Evolutionary conservation across 2,329 filamentous ascomycete genomes (phyloP).

Genomic region (Tolypocladium album): DNA sequence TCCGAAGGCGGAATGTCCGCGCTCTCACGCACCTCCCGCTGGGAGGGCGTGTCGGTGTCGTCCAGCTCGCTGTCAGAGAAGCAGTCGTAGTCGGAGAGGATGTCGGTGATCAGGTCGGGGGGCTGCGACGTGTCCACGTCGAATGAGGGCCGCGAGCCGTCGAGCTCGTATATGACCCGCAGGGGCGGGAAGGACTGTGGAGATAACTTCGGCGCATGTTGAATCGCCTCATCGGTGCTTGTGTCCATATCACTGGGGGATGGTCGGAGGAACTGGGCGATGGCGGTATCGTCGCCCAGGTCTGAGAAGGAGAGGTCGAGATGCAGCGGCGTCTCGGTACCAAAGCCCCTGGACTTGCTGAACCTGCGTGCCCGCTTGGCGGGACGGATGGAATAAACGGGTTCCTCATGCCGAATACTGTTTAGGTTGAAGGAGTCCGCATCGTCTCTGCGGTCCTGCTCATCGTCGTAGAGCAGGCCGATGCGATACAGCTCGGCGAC

Average conservation of each 20-base stretch:
- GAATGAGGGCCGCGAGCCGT: conserved; percentile 18
- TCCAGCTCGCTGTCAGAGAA: conserved; percentile 25
- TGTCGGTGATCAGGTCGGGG: conserved; percentile 22
- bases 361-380: conserved; percentile 20
- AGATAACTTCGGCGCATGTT: conserved; percentile 4
- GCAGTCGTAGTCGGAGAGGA: conserved; percentile 24
- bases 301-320: conserved; percentile 32
- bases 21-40: conserved; percentile 19
- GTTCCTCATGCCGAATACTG: conserved; percentile 25
- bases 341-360: conserved; percentile 10
- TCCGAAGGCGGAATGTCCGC: conserved; percentile 17
- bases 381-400: conserved; percentile 25
- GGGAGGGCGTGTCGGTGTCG: conserved; percentile 14
- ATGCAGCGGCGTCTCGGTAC: conserved; percentile 16
- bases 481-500: conserved; percentile 31
- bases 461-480: conserved; percentile 33
- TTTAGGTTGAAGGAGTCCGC: conserved; percentile 25
- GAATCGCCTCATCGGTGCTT: conserved; percentile 8
- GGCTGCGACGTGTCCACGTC: conserved; percentile 24
- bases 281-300: conserved; percentile 26
- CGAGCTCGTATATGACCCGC: conserved; percentile 29
- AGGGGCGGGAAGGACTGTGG: conserved; percentile 18
- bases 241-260: conserved; percentile 8
- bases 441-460: conserved; percentile 20
- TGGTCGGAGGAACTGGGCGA: conserved; percentile 23